Base-by-base conservation (phyloP, 2,329 filamentous ascomycete genomes). In the Ophiostoma quercus region DNA sequence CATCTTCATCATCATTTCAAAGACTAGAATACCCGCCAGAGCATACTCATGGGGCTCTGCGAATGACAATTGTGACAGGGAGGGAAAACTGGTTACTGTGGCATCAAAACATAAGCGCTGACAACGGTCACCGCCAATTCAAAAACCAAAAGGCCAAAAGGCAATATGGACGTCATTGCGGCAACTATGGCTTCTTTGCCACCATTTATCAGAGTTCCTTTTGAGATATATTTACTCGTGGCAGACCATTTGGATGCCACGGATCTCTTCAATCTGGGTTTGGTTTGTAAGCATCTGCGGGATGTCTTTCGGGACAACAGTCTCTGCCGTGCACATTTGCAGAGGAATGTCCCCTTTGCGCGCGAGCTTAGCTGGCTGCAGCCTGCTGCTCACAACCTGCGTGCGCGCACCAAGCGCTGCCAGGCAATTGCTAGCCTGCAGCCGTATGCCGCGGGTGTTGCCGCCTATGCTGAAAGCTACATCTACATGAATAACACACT, bases 401-500 rank as follows among this genome's bases (percentile, higher is more conserved):
- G 86, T n/a, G 81, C 84, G 65, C 80, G 89, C 11, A 84, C 86
- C 71, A 88, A 90, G 75, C 82, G 88, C 67, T 82, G 84, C 68
- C 78, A 84, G 68, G 87, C 90, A 29, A 80, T 91, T 66, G 82
- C 87, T 3, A 82, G 81, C 29, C 88, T 87, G 5, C 78, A 82
- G 41, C 91, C 91, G 0, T 92, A 87, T 75, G 82, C 85, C 0
- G 84, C 85, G 19, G 84, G 84, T 2, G 79, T 88, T 0, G 75
- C 92, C 41, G 89, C 84, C 3, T 80, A 86, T 68, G 88, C 84
- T 3, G 83, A 87, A 32, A 81, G 82, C 3, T 92, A 89, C 77
- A 77, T 88, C 1, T 66, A 66, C 66, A 29, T 19, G 6, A 82
- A 87, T 70, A 89, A 90, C 6, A 81, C 86, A 12, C 79, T 93